Evolutionary conservation across 1,139 yeast genomes (phyloP).

Genomic region (Candida pseudoviswanathii): DNA sequence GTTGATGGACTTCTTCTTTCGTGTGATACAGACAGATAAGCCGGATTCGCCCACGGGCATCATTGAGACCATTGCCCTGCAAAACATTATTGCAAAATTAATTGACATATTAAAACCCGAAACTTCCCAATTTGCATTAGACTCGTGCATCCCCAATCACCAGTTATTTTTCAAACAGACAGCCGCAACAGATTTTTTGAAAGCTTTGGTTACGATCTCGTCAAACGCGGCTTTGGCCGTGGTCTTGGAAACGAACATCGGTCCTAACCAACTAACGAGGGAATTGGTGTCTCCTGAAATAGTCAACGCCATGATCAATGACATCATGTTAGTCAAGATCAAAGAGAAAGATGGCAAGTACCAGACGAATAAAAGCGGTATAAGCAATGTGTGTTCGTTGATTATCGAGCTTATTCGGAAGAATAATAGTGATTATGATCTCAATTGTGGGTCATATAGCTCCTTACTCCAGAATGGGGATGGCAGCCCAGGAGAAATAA

Average conservation of each 20-base stretch:
- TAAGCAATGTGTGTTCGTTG: slow-evolving; percentile 50
- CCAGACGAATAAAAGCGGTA: slow-evolving; percentile 47
- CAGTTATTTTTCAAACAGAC: slow-evolving; percentile 69
- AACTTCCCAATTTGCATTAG: slow-evolving; percentile 31
- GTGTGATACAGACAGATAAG: slow-evolving; percentile 66
- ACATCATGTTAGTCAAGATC: slow-evolving; percentile 35
- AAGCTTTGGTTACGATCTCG: slow-evolving; percentile 90
- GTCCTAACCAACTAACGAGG: slow-evolving; percentile 48
- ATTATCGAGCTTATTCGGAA: slow-evolving; percentile 50
- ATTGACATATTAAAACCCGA: slow-evolving; percentile 53
- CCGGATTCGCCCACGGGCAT: slow-evolving; percentile 67
- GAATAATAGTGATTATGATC: slow-evolving; percentile 51
- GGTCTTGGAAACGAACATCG: slow-evolving; percentile 50
- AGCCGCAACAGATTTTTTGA: slow-evolving; percentile 93
- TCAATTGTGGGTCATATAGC: slow-evolving; percentile 46
- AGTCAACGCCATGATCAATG: slow-evolving; percentile 39
- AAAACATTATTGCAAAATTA: slow-evolving; percentile 53
- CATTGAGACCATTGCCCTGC: slow-evolving; percentile 52
- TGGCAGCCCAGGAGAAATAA: slow-evolving; percentile 42
- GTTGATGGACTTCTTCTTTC: slow-evolving; percentile 55
- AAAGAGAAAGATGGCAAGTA: slow-evolving; percentile 18
- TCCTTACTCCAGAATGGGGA: slow-evolving; percentile 32
- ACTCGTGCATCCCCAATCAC: slow-evolving; percentile 31
- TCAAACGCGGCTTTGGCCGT: slow-evolving; percentile 61
- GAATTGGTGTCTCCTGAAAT: slow-evolving; percentile 45